These are phyloP conservation scores for Gossypium longicalyx DNA, from an alignment of 345 rosid genomes.

Conservation along the genomic window DNA sequence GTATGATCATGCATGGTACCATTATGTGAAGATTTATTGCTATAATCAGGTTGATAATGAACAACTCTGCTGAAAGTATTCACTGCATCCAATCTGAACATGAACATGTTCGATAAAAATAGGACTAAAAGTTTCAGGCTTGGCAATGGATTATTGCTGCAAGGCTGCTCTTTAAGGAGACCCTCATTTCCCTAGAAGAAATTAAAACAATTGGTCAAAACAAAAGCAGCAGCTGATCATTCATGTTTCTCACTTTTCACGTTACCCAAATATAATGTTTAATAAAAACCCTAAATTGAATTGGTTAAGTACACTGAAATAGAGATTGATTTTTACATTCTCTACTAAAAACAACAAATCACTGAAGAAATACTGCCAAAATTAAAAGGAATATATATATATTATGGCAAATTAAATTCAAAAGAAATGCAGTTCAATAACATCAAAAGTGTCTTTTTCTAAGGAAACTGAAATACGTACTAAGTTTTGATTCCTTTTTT, in stretches of 20 bases:
- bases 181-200: slow-evolving; percentile 4
- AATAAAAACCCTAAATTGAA: not conserved
- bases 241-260: not conserved
- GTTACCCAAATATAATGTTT: not conserved
- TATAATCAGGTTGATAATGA: not conserved
- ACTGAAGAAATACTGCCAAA: not conserved
- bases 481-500: slow-evolving; percentile 11
- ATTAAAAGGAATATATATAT: not conserved
- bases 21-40: not conserved
- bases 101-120: not conserved
- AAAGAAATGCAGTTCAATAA: not conserved
- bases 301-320: not conserved
- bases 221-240: not conserved
- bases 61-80: not conserved
- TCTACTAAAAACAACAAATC: not conserved
- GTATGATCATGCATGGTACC: not conserved
- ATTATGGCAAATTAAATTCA: not conserved
- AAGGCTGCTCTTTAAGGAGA: not conserved
- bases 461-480: slow-evolving; percentile 3
- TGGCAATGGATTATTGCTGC: not conserved
- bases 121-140: not conserved
- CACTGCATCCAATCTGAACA: not conserved
- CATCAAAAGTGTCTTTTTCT: not conserved
- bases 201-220: not conserved
- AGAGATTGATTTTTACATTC: not conserved